Conservation (phyloP, 2,329 filamentous ascomycete species). For the Colletotrichum salicis region DNA sequence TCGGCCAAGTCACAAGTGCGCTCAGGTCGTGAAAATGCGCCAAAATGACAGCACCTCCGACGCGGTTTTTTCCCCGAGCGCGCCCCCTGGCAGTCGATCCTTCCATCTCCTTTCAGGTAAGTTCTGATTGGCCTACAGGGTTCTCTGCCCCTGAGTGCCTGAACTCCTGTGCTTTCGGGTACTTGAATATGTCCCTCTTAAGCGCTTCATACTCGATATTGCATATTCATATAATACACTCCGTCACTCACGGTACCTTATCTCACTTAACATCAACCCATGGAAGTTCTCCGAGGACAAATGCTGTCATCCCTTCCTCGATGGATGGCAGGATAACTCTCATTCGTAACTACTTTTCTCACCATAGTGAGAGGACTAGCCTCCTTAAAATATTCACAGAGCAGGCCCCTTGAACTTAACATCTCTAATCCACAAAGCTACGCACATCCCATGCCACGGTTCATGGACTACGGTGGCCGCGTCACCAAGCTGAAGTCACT, state of each 20-base stretch:
- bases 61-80: conserved; percentile 22
- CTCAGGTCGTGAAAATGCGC: conserved; percentile 4
- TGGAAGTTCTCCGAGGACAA: too few relatives aligned
- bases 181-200: too few relatives aligned
- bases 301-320: too few relatives aligned
- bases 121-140: conserved; percentile 11
- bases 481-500: background rate
- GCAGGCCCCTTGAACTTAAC: background rate
- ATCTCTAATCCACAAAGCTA: background rate
- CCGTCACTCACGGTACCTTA: too few relatives aligned
- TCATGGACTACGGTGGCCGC: background rate
- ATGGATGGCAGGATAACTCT: background rate
- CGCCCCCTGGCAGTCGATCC: conserved; percentile 1
- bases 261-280: too few relatives aligned
- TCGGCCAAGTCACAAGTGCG: background rate
- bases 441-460: background rate
- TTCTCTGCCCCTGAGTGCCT: background rate
- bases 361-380: too few relatives aligned
- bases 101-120: background rate
- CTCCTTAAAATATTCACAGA: background rate
- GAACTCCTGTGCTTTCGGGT: too few relatives aligned
- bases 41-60: conserved; percentile 15
- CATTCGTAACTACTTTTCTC: background rate
- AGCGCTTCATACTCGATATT: too few relatives aligned
- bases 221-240: too few relatives aligned